Evolutionary conservation across 2,329 filamentous ascomycete species (phyloP).

Genomic region (Colletotrichum simmondsii): DNA sequence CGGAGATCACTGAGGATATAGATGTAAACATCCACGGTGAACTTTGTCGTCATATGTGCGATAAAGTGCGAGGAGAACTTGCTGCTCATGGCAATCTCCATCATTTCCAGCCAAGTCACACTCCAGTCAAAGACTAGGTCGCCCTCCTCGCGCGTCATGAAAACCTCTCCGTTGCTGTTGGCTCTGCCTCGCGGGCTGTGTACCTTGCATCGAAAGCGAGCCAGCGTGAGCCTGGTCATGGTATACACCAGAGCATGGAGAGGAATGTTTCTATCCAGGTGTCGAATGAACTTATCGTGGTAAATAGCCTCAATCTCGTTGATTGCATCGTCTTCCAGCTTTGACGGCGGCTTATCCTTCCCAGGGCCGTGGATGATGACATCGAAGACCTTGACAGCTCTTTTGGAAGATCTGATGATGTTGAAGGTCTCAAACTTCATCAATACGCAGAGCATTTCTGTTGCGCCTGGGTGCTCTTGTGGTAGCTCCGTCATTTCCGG

Average conservation of each 20-base stretch:
- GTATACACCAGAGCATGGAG: conserved; percentile 39
- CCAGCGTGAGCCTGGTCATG: conserved; percentile 39
- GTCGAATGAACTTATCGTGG: conserved; percentile 35
- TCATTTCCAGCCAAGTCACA: conserved; percentile 38
- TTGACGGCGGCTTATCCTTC: conserved; percentile 17
- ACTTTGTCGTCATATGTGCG: conserved; percentile 40
- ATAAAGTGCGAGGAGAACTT: conserved; percentile 43
- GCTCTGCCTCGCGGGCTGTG: conserved; percentile 40
- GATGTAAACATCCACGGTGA: conserved; percentile 44
- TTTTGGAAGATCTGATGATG: conserved; percentile 40
- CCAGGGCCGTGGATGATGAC: conserved; percentile 12
- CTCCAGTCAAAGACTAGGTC: conserved; percentile 41
- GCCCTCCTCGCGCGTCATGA: conserved; percentile 36
- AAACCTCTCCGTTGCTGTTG: neutral
- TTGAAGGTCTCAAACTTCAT: conserved; percentile 44
- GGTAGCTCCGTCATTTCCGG: conserved; percentile 61
- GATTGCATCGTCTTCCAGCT: conserved; percentile 38
- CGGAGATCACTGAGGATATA: conserved; percentile 45
- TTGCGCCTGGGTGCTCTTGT: conserved; percentile 57
- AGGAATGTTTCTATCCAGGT: conserved; percentile 42
- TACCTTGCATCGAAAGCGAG: conserved; percentile 43
- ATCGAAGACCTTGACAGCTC: conserved; percentile 36
- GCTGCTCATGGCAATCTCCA: conserved; percentile 36
- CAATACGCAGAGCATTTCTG: conserved; percentile 61
- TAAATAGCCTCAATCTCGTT: conserved; percentile 42